These are phyloP conservation scores for Biancaea sappan DNA, from an alignment of 306 rosid genomes.

Conservation along the genomic window DNA sequence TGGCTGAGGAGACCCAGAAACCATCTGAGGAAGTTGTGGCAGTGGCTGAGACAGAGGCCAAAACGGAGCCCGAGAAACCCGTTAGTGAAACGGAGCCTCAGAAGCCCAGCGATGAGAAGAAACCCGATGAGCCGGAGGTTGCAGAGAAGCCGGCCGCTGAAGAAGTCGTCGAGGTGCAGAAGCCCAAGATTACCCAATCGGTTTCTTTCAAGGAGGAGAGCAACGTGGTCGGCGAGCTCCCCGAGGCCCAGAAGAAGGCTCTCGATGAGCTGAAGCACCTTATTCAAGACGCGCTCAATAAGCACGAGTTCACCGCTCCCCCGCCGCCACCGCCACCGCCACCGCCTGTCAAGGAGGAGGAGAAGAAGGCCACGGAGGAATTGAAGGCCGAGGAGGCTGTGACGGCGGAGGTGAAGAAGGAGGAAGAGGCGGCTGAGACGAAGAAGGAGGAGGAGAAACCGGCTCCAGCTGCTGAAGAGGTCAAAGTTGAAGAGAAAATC, in stretches of 20 bases:
- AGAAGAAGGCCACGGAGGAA: slow-evolving; percentile 43
- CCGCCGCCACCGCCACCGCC: slow-evolving; percentile 34
- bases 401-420: slow-evolving; percentile 24
- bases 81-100: slow-evolving; percentile 22
- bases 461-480: slow-evolving; percentile 25
- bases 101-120: slow-evolving; percentile 22
- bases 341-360: background rate
- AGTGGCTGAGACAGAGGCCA: slow-evolving; percentile 33
- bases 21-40: slow-evolving; percentile 43
- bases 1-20: slow-evolving; percentile 79
- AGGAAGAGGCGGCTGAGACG: background rate
- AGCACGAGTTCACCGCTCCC: slow-evolving; percentile 66
- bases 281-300: slow-evolving; percentile 73
- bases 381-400: slow-evolving; percentile 10
- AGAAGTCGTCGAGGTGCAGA: slow-evolving; percentile 35
- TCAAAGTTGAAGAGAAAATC: slow-evolving; percentile 17
- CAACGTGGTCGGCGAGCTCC: slow-evolving; percentile 78
- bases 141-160: slow-evolving; percentile 31
- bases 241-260: slow-evolving; percentile 80
- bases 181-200: slow-evolving; percentile 58
- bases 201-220: slow-evolving; percentile 94
- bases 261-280: slow-evolving; percentile 73
- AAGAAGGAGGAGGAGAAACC: slow-evolving; percentile 27
- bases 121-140: slow-evolving; percentile 9
- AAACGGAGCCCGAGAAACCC: background rate